phyloP scores from a whole-genome alignment of 2,329 filamentous ascomycete genomes.

The Xylaria polymorpha region DNA sequence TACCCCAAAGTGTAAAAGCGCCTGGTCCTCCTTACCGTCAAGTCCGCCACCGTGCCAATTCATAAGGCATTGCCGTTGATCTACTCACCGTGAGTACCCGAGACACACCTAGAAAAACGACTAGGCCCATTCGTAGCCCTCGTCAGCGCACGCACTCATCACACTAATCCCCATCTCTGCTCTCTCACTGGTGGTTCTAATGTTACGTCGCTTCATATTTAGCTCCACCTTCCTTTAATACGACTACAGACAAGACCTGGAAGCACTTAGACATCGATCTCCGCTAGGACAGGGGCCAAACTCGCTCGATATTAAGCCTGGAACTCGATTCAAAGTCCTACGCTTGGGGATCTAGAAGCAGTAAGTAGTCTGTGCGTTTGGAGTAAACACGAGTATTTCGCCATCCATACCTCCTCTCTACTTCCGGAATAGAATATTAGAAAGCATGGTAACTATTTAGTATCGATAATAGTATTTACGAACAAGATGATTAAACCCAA shows the following conservation, averaged over 20 bases:
- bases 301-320: slow-evolving; percentile 13
- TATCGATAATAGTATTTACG: neutral
- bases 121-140: neutral
- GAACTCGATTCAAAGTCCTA: slow-evolving; percentile 17
- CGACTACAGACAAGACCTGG: neutral
- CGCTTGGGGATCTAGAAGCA: neutral
- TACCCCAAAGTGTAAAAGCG: neutral
- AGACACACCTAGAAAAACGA: slow-evolving; percentile 3
- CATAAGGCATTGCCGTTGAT: neutral
- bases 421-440: neutral
- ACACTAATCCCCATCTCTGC: neutral
- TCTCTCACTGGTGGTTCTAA: slow-evolving; percentile 5
- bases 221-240: slow-evolving; percentile 16
- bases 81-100: slow-evolving; percentile 6
- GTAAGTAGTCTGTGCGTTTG: neutral
- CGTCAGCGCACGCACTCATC: neutral
- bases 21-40: neutral
- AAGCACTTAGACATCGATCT: slow-evolving; percentile 19
- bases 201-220: slow-evolving; percentile 11
- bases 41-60: slow-evolving; percentile 7
- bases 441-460: neutral
- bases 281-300: slow-evolving; percentile 1
- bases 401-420: neutral
- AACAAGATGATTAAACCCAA: neutral
- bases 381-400: neutral